phyloP scores from a whole-genome alignment of 2,329 filamentous ascomycete species.

The Didymella pomorum region DNA sequence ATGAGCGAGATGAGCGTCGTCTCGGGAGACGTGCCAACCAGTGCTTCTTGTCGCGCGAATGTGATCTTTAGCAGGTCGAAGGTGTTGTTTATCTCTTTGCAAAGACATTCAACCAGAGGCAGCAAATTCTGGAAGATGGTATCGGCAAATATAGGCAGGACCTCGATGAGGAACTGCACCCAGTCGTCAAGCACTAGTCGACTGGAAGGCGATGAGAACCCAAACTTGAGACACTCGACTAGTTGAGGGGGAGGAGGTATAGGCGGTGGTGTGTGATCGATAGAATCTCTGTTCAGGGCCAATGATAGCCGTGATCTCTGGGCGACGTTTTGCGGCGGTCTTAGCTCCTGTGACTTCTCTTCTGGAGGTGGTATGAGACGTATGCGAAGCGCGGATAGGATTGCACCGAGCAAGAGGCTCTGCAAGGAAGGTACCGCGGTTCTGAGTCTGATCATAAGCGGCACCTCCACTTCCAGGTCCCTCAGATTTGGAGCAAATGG shows the following conservation, averaged over 20 bases:
- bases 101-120: conserved; percentile 89
- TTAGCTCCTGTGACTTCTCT: conserved; percentile 34
- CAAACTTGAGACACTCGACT: conserved; percentile 84
- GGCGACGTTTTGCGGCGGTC: conserved; percentile 26
- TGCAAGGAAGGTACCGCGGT: conserved; percentile 71
- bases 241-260: conserved; percentile 70
- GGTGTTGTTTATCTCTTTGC: conserved; percentile 74
- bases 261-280: conserved; percentile 45
- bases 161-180: conserved; percentile 84
- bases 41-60: conserved; percentile 58
- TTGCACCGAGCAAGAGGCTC: conserved; percentile 78
- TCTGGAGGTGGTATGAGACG: conserved; percentile 43
- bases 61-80: conserved; percentile 75
- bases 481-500: conserved; percentile 67
- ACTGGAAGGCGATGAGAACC: conserved; percentile 77
- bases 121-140: conserved; percentile 90
- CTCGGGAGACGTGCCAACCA: conserved; percentile 62
- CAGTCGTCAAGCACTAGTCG: conserved; percentile 87
- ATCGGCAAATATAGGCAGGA: conserved; percentile 82
- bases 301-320: conserved; percentile 45
- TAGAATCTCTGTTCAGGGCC: conserved; percentile 39
- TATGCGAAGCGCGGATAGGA: conserved; percentile 76
- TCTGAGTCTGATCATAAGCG: conserved; percentile 73
- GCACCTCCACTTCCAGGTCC: conserved; percentile 72
- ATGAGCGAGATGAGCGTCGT: conserved; percentile 82